These are phyloP conservation scores for Fusarium piperis DNA, from an alignment of 2,329 filamentous ascomycete genomes.

Conservation along the genomic window DNA sequence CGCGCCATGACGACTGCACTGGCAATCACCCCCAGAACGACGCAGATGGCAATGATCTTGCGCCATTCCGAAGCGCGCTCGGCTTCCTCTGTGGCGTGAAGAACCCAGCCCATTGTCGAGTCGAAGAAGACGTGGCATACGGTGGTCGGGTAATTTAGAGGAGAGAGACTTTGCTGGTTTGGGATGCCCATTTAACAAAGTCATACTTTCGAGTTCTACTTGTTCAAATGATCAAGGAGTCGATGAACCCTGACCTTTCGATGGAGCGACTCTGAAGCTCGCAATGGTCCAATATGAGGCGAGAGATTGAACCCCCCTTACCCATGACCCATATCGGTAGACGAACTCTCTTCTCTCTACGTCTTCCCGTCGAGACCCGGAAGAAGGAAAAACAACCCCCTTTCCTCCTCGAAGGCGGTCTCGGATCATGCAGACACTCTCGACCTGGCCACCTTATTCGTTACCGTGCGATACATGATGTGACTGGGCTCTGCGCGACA, in stretches of 20 bases:
- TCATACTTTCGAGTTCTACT: neutral
- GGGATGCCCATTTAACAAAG: neutral
- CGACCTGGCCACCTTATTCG: neutral
- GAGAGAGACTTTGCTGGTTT: neutral
- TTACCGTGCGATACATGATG: neutral
- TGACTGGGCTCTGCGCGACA: neutral
- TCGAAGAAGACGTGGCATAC: neutral
- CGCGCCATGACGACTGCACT: slow-evolving; percentile 52
- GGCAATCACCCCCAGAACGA: slow-evolving; percentile 56
- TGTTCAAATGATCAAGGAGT: neutral
- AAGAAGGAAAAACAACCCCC: neutral
- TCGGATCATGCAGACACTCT: neutral
- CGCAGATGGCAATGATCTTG: slow-evolving; percentile 59
- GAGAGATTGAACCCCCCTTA: neutral
- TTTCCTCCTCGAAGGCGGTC: neutral
- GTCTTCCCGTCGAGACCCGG: neutral
- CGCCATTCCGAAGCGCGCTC: slow-evolving; percentile 58
- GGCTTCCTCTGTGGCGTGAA: slow-evolving; percentile 58
- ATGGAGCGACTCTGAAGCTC: neutral
- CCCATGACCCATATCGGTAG: neutral
- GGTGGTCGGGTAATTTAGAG: neutral
- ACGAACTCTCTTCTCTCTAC: neutral
- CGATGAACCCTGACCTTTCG: neutral
- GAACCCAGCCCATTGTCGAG: slow-evolving; percentile 59
- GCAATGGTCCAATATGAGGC: neutral